Evolutionary conservation across 108 stramenopile species (phyloP).

Genomic region (Poteriospumella lacustris): DNA sequence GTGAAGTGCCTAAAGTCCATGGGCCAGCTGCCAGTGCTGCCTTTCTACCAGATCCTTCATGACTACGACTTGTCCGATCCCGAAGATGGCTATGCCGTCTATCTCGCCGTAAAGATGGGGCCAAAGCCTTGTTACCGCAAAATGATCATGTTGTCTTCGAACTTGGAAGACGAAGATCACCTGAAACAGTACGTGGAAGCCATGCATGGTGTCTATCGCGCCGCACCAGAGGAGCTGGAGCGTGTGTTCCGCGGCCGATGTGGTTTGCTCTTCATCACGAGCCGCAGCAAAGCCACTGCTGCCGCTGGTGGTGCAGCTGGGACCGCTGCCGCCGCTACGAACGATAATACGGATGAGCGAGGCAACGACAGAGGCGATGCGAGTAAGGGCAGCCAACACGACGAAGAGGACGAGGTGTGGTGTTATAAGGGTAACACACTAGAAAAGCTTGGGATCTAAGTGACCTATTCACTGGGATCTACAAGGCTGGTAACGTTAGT

Average conservation of each 20-base stretch:
- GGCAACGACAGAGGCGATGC: too few relatives aligned
- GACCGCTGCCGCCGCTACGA: too few relatives aligned
- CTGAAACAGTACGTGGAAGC: not conserved
- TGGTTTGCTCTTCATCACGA: slow-evolving; percentile 2
- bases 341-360: too few relatives aligned
- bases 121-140: not conserved
- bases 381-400: too few relatives aligned
- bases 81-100: slow-evolving; percentile 3
- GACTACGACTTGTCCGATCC: not conserved
- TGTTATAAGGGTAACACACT: too few relatives aligned
- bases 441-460: too few relatives aligned
- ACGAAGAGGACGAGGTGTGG: too few relatives aligned
- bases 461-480: too few relatives aligned
- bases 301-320: too few relatives aligned
- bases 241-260: not conserved
- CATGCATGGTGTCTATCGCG: not conserved
- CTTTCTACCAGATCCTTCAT: not conserved
- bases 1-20: slow-evolving; percentile 1
- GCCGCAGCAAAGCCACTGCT: too few relatives aligned
- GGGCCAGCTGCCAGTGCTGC: not conserved
- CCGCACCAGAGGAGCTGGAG: not conserved
- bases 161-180: not conserved
- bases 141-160: not conserved
- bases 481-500: too few relatives aligned
- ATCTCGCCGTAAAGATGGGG: not conserved